Evolutionary conservation across 2,329 filamentous ascomycete species (phyloP), one percentile per base, ranked within the genome.

Genomic region (Fusarium newnesense): DNA sequence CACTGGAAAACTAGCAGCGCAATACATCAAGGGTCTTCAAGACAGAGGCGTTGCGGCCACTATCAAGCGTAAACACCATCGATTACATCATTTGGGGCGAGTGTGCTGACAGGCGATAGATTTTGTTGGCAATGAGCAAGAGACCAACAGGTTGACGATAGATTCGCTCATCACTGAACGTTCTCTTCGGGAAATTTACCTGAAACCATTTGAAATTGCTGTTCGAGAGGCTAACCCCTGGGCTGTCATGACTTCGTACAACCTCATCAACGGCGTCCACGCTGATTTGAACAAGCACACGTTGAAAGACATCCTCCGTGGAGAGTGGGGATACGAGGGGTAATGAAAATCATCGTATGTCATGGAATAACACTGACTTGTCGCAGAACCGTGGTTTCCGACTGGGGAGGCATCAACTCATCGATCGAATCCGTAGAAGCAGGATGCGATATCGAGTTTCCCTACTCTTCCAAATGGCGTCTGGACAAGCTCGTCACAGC

Each of bases 141-240:
- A 94, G 80, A 93, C 92, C 1, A 75, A 78, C 21, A 69, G 77
- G 18, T 18, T 78, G 9, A 91, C 88, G 1, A 87, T 93, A 67
- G 87, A 93, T 79, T 90, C 90, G 6, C 82, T 89, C 34, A 85
- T 94, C 52, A 86, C 88, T 34, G 91, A 94, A 75, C 85, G 92
- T 40, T 86, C 91, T 6, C 82, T 94, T 34, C 86, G 92, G 34
- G 92, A 94, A 78, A 84, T 94, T 2, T 94, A 94, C 73, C 87
- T 94, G n/a, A 89, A 90, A 50, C 92, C 92, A 0, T 94, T 94
- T 72, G 91, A 94, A 81, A 93, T 94, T 76, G 91, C 91, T 1
- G 84, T 94, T 43, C 85, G 91, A 49, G 90, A 93, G 72, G 89
- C 91, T 19, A 90, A 92, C 62, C 90, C 91, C 5, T 92, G 90